Evolutionary conservation across 108 stramenopile genomes (phyloP).

Genomic region (Skeletonema marinoi): DNA sequence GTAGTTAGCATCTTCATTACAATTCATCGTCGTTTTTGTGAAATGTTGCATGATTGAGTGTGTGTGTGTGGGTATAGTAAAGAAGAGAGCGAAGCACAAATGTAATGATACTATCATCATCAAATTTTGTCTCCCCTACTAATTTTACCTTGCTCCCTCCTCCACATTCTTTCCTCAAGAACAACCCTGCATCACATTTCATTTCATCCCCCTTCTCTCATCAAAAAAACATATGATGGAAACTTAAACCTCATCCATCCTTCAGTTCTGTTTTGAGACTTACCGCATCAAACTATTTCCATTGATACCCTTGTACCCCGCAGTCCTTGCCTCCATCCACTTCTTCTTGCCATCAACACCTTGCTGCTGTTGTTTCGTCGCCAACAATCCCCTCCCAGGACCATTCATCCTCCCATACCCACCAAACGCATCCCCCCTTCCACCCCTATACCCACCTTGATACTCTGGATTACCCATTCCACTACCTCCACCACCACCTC

Average conservation of each 20-base stretch:
- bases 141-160: no score
- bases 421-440: slow-evolving; percentile 5
- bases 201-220: not conserved
- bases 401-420: slow-evolving; percentile 9
- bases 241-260: not conserved
- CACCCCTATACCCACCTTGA: not conserved
- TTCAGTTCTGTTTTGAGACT: not conserved
- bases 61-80: no score
- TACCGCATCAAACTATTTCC: slow-evolving; percentile 27
- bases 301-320: not conserved
- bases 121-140: no score
- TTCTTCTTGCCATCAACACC: not conserved
- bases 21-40: not conserved
- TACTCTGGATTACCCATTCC: slow-evolving; percentile 1
- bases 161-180: no score
- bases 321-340: slow-evolving; percentile 4
- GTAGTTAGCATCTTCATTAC: slow-evolving; percentile 42
- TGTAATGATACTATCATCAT: no score
- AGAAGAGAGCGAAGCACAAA: no score
- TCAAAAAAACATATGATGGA: no score
- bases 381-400: not conserved
- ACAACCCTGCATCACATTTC: no score
- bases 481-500: not conserved
- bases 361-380: not conserved
- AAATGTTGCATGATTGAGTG: no score